A percentile compares a stretch with the other conserved stretches of the same genome.
These are phyloP conservation scores for Otatea glauca DNA, from an alignment of 176 grass and related monocot genomes.

Conservation along the genomic window DNA sequence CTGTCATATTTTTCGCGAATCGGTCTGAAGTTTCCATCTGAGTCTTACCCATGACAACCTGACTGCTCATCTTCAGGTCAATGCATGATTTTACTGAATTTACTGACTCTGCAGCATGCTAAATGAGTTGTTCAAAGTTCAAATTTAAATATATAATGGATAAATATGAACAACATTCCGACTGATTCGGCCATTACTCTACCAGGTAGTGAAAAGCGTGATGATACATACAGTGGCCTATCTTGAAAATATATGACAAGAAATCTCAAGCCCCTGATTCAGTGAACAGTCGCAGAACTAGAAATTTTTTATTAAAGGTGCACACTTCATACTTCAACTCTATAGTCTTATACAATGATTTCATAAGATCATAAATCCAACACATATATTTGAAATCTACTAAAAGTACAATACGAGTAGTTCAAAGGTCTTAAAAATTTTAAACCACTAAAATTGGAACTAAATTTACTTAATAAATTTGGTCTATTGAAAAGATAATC, in stretches of 20 bases:
- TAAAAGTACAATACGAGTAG: too few species aligned
- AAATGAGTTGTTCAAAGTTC: not conserved
- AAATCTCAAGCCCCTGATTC: not conserved
- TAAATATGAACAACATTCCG: not conserved
- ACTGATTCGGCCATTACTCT: not conserved
- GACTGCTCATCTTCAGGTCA: not conserved
- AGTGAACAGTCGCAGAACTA: not conserved
- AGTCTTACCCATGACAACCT: not conserved
- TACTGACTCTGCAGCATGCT: not conserved
- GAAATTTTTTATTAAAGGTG: too few species aligned
- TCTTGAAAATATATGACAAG: not conserved
- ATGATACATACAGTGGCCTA: not conserved
- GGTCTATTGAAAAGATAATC: too few species aligned
- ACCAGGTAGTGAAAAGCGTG: not conserved
- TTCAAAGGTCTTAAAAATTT: too few species aligned
- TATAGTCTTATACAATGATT: too few species aligned
- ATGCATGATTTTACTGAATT: not conserved
- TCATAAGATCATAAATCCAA: too few species aligned
- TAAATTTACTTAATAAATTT: too few species aligned
- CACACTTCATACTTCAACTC: too few species aligned
- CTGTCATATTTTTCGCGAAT: not conserved
- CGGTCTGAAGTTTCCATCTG: not conserved
- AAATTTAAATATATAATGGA: not conserved
- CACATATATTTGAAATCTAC: too few species aligned
- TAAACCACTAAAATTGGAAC: too few species aligned